Conservation (phyloP, 257 asterid species). For the Anisodus tanguticus region DNA sequence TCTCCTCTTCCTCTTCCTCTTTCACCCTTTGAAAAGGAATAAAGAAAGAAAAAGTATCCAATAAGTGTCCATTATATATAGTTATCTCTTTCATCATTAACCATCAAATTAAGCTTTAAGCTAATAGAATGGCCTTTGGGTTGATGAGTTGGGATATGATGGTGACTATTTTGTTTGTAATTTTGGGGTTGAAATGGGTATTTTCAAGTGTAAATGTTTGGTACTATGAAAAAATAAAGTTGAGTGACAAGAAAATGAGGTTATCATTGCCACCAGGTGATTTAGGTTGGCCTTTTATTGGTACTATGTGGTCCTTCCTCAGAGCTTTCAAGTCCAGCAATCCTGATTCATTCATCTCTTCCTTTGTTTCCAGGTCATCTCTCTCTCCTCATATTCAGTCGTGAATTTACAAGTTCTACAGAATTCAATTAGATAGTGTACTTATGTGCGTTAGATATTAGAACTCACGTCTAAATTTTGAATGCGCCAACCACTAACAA, state of each 20-base stretch:
- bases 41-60: too few species aligned
- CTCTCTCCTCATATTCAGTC: not conserved
- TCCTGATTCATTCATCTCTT: slow-evolving; percentile 78
- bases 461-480: not conserved
- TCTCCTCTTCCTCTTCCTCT: slow-evolving; percentile 29
- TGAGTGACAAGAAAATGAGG: slow-evolving; percentile 49
- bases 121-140: slow-evolving; percentile 3
- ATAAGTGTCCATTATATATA: not conserved
- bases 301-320: slow-evolving; percentile 90
- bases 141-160: slow-evolving; percentile 15
- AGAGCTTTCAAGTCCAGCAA: slow-evolving; percentile 68
- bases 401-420: not conserved
- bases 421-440: not conserved
- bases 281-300: slow-evolving; percentile 90
- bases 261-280: slow-evolving; percentile 87
- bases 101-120: not conserved
- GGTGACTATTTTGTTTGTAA: slow-evolving; percentile 33
- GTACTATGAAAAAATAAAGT: slow-evolving; percentile 53
- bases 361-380: slow-evolving; percentile 57
- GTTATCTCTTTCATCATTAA: not conserved
- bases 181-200: slow-evolving; percentile 44
- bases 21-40: slow-evolving; percentile 60
- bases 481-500: too few species aligned
- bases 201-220: slow-evolving; percentile 52
- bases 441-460: too few species aligned